phyloP scores from a whole-genome alignment of 768 basidiomycete species.

The Paxillus rubicundulus region DNA sequence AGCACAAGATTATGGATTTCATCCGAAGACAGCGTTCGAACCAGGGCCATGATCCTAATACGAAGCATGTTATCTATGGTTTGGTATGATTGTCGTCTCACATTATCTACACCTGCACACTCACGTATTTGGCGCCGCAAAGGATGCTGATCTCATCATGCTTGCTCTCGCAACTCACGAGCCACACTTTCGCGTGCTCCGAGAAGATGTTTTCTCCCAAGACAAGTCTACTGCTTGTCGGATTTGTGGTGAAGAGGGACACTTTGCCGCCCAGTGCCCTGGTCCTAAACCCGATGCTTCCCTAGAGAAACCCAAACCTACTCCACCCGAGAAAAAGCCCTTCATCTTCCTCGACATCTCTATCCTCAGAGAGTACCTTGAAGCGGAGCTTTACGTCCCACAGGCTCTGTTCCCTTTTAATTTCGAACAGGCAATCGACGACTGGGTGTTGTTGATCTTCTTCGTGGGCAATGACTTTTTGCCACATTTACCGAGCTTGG shows the following conservation, averaged over 20 bases:
- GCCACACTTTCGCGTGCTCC: conserved; percentile 94
- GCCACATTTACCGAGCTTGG: conserved; percentile 95
- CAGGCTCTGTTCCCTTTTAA: conserved; percentile 80
- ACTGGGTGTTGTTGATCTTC: conserved; percentile 99
- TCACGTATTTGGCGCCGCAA: conserved; percentile 1
- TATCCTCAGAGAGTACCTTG: conserved; percentile 94
- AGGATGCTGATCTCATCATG: conserved; percentile 99
- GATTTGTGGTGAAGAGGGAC: conserved; percentile 92
- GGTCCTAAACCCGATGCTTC: conserved; percentile 67
- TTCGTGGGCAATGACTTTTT: conserved; percentile 99
- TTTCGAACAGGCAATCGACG: conserved; percentile 96
- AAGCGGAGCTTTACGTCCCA: conserved; percentile 89
- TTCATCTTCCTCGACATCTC: conserved; percentile 99
- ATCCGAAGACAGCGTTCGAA: conserved; percentile 88
- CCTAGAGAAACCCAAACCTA: conserved; percentile 38
- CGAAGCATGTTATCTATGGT: conserved; percentile 95
- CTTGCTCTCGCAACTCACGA: conserved; percentile 96
- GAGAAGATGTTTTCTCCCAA: conserved; percentile 96
- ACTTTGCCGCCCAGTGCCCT: conserved; percentile 94
- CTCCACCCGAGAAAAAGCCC: conserved; percentile 71
- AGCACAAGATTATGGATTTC: conserved; percentile 99
- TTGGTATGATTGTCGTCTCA: conserved; percentile 51
- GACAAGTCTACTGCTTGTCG: conserved; percentile 79
- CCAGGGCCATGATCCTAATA: conserved; percentile 91
- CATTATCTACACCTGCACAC: conserved; percentile 5